Evolutionary conservation across 2,329 filamentous ascomycete genomes (phyloP).

Genomic region (Penicillium concentricum): DNA sequence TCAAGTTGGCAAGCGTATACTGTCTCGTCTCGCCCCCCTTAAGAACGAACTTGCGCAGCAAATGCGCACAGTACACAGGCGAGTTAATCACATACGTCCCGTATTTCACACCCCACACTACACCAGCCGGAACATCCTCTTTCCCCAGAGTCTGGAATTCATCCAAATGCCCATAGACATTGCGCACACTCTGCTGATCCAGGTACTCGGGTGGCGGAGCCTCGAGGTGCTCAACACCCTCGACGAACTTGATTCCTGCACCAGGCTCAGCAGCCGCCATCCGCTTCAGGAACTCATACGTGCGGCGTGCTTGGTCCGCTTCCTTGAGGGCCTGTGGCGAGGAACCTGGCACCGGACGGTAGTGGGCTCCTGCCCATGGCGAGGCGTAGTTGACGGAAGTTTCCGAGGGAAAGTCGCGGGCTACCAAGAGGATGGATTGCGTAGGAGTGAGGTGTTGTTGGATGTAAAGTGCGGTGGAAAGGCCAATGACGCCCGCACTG

Average conservation of each 20-base stretch:
- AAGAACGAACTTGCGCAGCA: conserved; percentile 42
- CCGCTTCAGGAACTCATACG: conserved; percentile 39
- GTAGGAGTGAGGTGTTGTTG: conserved; percentile 29
- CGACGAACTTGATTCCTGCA: conserved; percentile 38
- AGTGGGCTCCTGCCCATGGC: conserved; percentile 50
- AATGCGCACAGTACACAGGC: conserved; percentile 43
- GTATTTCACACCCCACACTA: conserved; percentile 45
- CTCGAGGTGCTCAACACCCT: conserved; percentile 46
- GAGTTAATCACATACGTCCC: conserved; percentile 45
- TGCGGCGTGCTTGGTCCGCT: conserved; percentile 37
- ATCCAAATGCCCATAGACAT: conserved; percentile 35
- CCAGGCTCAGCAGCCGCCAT: conserved; percentile 36
- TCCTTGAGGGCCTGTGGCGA: conserved; percentile 38
- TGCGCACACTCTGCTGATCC: conserved; percentile 25
- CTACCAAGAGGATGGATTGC: conserved; percentile 40
- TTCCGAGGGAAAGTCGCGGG: conserved; percentile 41
- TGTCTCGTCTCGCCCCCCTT: conserved; percentile 36
- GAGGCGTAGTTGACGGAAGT: conserved; percentile 48
- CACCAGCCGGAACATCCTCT: conserved; percentile 33
- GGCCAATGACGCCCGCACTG: conserved; percentile 43
- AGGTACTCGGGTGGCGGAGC: conserved; percentile 38
- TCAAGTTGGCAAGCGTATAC: conserved; percentile 28
- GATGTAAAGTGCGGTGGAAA: conserved; percentile 37
- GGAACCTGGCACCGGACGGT: conserved; percentile 45
- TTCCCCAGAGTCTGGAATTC: conserved; percentile 33